phyloP scores from a whole-genome alignment of 208 protist species.

The Crithidia mellificae region DNA sequence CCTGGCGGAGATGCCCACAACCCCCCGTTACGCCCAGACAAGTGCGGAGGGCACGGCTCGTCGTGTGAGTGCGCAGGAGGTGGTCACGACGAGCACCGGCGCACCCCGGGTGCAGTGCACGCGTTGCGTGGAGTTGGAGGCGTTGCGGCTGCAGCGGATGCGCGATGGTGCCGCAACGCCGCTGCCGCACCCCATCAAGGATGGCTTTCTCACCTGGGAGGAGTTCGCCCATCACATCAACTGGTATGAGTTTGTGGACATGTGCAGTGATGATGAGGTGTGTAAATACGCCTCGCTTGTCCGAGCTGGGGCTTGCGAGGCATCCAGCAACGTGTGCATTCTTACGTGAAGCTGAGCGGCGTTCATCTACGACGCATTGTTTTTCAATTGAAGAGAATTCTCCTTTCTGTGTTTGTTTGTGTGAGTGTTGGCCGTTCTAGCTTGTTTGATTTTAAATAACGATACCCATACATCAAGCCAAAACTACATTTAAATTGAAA shows the following conservation, averaged over 20 bases:
- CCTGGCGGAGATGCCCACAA: conserved; percentile 20
- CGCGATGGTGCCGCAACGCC: conserved; percentile 46
- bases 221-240: conserved; percentile 77
- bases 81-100: neutral
- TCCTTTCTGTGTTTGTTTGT: conserved; percentile 3
- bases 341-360: conserved; percentile 2
- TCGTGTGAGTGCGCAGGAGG: conserved; percentile 2
- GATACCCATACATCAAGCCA: too few relatives aligned
- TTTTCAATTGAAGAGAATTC: neutral
- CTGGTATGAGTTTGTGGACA: conserved; percentile 71
- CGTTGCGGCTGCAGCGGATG: conserved; percentile 40
- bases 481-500: too few relatives aligned
- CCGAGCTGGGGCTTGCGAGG: conserved; percentile 34
- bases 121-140: conserved; percentile 65
- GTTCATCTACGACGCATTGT: neutral
- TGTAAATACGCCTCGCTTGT: conserved; percentile 42
- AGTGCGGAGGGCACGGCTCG: neutral
- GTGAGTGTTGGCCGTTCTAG: too few relatives aligned
- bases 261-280: conserved; percentile 63
- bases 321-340: conserved; percentile 52
- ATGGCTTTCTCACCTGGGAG: conserved; percentile 61
- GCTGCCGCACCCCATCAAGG: conserved; percentile 59
- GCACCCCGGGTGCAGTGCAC: conserved; percentile 33
- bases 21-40: conserved; percentile 16
- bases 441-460: too few relatives aligned